Percentiles rank a stretch among this genome's conserved stretches.
These are phyloP conservation scores for Voacanga thouarsii DNA, from an alignment of 257 asterid genomes.

Conservation along the genomic window DNA sequence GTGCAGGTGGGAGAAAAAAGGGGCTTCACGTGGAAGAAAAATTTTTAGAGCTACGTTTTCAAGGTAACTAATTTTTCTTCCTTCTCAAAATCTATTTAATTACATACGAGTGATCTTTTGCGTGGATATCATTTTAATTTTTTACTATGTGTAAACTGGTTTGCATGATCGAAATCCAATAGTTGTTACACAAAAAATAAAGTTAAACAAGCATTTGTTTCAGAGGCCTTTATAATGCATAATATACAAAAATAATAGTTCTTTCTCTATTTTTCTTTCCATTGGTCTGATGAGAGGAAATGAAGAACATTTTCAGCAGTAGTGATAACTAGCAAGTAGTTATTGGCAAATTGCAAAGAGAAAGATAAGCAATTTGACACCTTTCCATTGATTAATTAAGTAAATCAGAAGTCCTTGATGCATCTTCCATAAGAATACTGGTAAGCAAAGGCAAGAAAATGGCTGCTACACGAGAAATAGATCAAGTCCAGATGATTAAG, in stretches of 20 bases:
- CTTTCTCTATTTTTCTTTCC: neutral
- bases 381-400: constrained; percentile 45
- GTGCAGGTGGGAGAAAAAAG: no score
- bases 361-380: constrained; percentile 27
- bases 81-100: no score
- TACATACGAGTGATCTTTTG: no score
- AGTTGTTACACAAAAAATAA: neutral
- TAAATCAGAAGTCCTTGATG: constrained; percentile 46
- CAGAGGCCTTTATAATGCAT: neutral
- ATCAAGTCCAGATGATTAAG: constrained; percentile 34
- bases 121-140: no score
- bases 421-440: constrained; percentile 43
- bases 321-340: neutral
- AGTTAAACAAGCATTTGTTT: neutral
- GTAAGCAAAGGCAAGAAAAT: constrained; percentile 57
- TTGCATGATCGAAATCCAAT: no score
- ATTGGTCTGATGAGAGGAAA: neutral
- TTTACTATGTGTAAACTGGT: no score
- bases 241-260: neutral
- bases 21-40: no score
- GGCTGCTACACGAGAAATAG: constrained; percentile 47
- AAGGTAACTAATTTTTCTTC: no score
- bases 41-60: no score
- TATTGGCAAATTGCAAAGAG: neutral
- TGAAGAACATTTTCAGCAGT: neutral